Conservation (phyloP, 2,329 filamentous ascomycete genomes). For the Hymenoscyphus repandus region DNA sequence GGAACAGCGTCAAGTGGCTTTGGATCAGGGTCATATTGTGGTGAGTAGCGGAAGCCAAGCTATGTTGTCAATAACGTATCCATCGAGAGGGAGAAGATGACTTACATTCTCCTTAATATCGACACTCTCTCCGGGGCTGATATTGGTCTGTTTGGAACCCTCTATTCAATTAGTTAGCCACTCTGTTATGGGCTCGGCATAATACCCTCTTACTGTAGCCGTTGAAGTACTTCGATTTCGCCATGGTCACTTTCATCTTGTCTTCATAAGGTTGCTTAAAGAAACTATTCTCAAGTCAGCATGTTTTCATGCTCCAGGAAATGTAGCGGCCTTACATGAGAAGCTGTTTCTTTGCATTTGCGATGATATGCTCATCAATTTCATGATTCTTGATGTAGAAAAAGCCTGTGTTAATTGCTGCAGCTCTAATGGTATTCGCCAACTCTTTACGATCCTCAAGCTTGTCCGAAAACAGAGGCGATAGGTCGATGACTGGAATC, state of each 20-base stretch:
- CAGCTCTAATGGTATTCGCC: constrained; percentile 35
- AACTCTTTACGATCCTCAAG: constrained; percentile 34
- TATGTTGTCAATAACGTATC: constrained; percentile 25
- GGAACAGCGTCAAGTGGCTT: constrained; percentile 39
- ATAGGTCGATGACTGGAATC: constrained; percentile 43
- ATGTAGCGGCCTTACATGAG: constrained; percentile 18
- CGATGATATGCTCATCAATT: constrained; percentile 32
- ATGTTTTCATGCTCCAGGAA: not conserved
- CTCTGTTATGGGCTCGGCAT: not conserved
- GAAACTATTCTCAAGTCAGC: constrained; percentile 32
- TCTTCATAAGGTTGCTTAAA: constrained; percentile 41
- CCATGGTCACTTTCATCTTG: constrained; percentile 37
- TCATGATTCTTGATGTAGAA: constrained; percentile 44
- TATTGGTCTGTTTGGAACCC: constrained; percentile 36
- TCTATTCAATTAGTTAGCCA: not conserved
- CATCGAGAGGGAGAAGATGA: not conserved
- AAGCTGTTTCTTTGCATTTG: constrained; percentile 27
- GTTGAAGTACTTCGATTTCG: constrained; percentile 39
- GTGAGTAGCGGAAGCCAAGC: constrained; percentile 45
- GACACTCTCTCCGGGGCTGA: constrained; percentile 44
- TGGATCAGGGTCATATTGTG: constrained; percentile 44
- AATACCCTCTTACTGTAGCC: constrained; percentile 35
- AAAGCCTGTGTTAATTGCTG: constrained; percentile 40
- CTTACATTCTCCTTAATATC: constrained; percentile 44
- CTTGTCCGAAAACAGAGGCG: constrained; percentile 32